phyloP scores from a whole-genome alignment of 78 protist species.

The Capsaspora owczarzaki region DNA sequence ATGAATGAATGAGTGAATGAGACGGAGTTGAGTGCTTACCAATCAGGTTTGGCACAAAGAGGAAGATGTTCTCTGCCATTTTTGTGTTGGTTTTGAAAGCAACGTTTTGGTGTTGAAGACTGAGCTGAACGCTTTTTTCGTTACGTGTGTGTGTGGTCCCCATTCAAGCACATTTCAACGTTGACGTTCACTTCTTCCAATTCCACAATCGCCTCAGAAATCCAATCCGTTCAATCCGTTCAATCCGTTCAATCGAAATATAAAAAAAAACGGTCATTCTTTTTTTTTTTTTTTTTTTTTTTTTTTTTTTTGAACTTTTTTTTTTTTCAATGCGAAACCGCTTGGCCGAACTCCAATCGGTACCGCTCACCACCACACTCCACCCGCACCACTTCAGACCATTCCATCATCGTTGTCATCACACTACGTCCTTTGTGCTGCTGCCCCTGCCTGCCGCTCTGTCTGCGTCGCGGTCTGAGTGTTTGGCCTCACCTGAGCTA shows the following conservation, averaged over 20 bases:
- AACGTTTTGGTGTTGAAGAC: background rate
- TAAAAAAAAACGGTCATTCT: background rate
- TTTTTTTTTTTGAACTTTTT: too few relatives aligned
- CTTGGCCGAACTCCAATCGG: too few relatives aligned
- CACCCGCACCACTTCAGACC: too few relatives aligned
- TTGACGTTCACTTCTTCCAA: background rate
- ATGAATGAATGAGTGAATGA: too few relatives aligned
- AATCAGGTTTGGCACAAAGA: slow-evolving; percentile 35
- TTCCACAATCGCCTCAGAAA: background rate
- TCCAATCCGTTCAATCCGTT: background rate
- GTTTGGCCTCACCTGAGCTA: too few relatives aligned
- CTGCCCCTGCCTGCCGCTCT: too few relatives aligned
- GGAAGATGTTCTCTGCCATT: slow-evolving; percentile 14
- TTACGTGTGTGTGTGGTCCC: background rate
- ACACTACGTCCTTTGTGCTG: too few relatives aligned
- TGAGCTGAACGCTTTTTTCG: background rate
- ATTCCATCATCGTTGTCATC: too few relatives aligned
- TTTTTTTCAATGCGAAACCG: background rate
- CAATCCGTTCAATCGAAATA: background rate
- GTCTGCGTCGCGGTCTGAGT: too few relatives aligned
- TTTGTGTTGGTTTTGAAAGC: background rate
- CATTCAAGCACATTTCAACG: background rate
- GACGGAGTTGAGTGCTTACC: background rate
- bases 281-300: slow-evolving; percentile 1
- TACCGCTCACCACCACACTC: too few relatives aligned